These are phyloP conservation scores for Aspergillus mulundensis DNA, from an alignment of 495 filamentous ascomycete species.

Conservation along the genomic window DNA sequence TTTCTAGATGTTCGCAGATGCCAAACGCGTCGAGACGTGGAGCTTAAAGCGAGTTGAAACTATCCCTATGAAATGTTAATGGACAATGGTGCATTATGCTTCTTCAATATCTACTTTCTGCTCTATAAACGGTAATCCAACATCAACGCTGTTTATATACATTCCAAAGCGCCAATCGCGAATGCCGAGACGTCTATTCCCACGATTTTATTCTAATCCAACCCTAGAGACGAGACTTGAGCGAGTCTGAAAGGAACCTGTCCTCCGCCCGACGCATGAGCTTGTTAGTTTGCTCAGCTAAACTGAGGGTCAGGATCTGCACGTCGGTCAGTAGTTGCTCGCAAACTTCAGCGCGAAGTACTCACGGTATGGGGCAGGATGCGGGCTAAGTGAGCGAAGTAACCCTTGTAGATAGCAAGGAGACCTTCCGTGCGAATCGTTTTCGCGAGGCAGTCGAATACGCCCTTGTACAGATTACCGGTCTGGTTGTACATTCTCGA, in stretches of 20 bases:
- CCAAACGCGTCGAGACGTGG: slow-evolving; percentile 1
- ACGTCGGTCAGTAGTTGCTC: slow-evolving; percentile 6
- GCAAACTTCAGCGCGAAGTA: slow-evolving; percentile 6
- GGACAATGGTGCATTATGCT: not conserved
- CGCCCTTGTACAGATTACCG: slow-evolving; percentile 88
- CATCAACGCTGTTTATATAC: slow-evolving; percentile 21
- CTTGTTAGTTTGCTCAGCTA: slow-evolving; percentile 98
- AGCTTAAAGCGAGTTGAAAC: not conserved
- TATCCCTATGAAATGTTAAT: not conserved
- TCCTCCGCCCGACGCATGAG: slow-evolving; percentile 74
- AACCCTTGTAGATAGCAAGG: slow-evolving; percentile 96
- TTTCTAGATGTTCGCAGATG: not conserved
- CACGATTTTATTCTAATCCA: not conserved
- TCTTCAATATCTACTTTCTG: slow-evolving; percentile 15
- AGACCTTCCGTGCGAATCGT: slow-evolving; percentile 89
- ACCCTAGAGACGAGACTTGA: slow-evolving; percentile 45
- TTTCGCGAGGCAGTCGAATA: slow-evolving; percentile 87
- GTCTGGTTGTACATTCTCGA: slow-evolving; percentile 98
- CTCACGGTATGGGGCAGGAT: slow-evolving; percentile 88
- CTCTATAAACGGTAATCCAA: slow-evolving; percentile 13
- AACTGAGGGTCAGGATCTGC: slow-evolving; percentile 79
- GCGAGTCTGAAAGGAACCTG: slow-evolving; percentile 51
- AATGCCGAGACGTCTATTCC: not conserved
- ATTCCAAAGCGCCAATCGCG: slow-evolving; percentile 4
- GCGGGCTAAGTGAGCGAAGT: slow-evolving; percentile 88